Evolutionary conservation across 495 filamentous ascomycete genomes (phyloP).

Genomic region (Hyaloscypha bicolor): DNA sequence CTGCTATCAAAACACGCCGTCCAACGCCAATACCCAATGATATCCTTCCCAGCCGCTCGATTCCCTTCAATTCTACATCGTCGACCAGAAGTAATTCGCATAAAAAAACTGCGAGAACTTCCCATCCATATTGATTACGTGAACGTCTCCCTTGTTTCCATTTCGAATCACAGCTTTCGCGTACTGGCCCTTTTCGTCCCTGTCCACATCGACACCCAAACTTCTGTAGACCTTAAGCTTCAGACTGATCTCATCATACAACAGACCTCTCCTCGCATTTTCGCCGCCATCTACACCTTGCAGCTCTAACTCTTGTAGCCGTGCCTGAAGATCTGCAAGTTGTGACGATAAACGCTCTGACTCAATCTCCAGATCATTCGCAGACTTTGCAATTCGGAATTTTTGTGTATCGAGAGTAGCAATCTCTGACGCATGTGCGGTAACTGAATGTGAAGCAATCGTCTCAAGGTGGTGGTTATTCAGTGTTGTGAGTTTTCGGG

Average conservation of each 20-base stretch:
- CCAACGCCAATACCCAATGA: not conserved
- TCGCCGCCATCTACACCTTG: conserved; percentile 71
- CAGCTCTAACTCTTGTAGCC: conserved; percentile 79
- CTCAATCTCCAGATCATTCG: conserved; percentile 87
- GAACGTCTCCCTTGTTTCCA: conserved; percentile 84
- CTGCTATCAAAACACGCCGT: conserved; percentile 5
- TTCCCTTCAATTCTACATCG: conserved; percentile 54
- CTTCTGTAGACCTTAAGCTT: conserved; percentile 90
- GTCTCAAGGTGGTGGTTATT: conserved; percentile 71
- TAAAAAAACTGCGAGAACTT: conserved; percentile 93
- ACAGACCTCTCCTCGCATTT: conserved; percentile 36
- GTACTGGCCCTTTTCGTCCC: conserved; percentile 80
- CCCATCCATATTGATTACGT: conserved; percentile 91
- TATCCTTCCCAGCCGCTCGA: not conserved
- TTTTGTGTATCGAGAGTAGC: conserved; percentile 89
- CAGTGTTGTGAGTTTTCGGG: conserved; percentile 69
- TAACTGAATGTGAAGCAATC: conserved; percentile 67
- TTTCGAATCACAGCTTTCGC: conserved; percentile 86
- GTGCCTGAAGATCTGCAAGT: conserved; percentile 71
- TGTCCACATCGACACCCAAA: conserved; percentile 85
- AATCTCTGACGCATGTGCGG: conserved; percentile 78
- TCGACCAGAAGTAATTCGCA: conserved; percentile 94
- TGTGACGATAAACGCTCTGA: conserved; percentile 84
- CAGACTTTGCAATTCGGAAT: conserved; percentile 89
- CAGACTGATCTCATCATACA: conserved; percentile 60